Conservation (phyloP, 2,329 filamentous ascomycete species). For the Aureobasidium musti region DNA sequence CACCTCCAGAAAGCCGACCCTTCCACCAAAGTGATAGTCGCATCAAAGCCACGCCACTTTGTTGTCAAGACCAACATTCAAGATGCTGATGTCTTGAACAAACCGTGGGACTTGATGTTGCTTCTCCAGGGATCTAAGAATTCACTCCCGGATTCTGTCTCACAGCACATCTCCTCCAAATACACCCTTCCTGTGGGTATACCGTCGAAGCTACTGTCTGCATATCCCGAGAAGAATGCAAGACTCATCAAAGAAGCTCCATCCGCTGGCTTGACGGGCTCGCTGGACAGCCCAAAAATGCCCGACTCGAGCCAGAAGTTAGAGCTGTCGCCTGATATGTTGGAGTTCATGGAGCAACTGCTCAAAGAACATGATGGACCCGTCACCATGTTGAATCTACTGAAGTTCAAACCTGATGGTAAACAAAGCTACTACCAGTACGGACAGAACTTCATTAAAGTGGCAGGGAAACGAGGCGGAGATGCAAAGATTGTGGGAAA, state of each 20-base stretch:
- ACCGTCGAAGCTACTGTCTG: slow-evolving; percentile 46
- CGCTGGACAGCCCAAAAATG: slow-evolving; percentile 39
- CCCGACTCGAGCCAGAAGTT: slow-evolving; percentile 52
- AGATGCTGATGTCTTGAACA: slow-evolving; percentile 48
- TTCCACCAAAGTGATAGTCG: slow-evolving; percentile 46
- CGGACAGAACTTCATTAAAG: slow-evolving; percentile 44
- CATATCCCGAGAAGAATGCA: slow-evolving; percentile 45
- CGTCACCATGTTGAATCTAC: slow-evolving; percentile 65
- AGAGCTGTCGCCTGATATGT: slow-evolving; percentile 56
- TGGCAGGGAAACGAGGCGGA: slow-evolving; percentile 51
- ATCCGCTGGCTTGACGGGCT: slow-evolving; percentile 41
- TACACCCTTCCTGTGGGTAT: slow-evolving; percentile 47
- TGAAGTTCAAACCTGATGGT: slow-evolving; percentile 56
- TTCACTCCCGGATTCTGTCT: slow-evolving; percentile 32
- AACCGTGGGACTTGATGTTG: slow-evolving; percentile 54
- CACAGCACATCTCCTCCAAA: slow-evolving; percentile 36
- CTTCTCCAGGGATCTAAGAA: slow-evolving; percentile 42
- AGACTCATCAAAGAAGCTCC: slow-evolving; percentile 44
- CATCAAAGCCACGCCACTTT: slow-evolving; percentile 51
- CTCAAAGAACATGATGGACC: slow-evolving; percentile 42
- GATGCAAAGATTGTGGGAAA: slow-evolving; percentile 64
- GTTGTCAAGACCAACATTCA: slow-evolving; percentile 52
- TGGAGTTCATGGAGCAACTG: slow-evolving; percentile 53
- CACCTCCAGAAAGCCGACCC: slow-evolving; percentile 40
- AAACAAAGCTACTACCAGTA: slow-evolving; percentile 60